Conservation (phyloP, 2,329 filamentous ascomycete species). For the Pseudocercospora macadamiae region DNA sequence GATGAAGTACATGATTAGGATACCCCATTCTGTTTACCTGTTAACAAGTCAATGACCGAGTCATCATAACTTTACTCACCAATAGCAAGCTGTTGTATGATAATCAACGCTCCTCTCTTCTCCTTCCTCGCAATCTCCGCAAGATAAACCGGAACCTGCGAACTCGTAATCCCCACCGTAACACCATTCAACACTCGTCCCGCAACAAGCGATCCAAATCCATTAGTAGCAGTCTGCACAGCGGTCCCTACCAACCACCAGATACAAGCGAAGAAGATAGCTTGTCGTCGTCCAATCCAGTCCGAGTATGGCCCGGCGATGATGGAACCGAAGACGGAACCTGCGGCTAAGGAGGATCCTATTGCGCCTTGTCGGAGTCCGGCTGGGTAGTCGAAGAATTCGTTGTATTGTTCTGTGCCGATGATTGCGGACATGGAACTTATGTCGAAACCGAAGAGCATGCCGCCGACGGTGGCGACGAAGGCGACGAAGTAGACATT, state of each 20-base stretch:
- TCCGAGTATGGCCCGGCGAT: constrained; percentile 53
- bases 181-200: constrained; percentile 48
- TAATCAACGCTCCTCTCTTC: constrained; percentile 47
- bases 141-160: constrained; percentile 51
- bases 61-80: too few species aligned
- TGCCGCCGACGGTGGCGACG: constrained; percentile 57
- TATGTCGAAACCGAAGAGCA: constrained; percentile 57
- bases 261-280: constrained; percentile 51
- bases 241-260: constrained; percentile 54
- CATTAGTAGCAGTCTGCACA: constrained; percentile 44
- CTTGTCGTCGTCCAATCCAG: constrained; percentile 50
- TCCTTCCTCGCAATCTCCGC: constrained; percentile 49
- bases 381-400: constrained; percentile 56
- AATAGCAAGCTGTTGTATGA: constrained; percentile 51
- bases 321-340: constrained; percentile 52
- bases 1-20: constrained; percentile 54
- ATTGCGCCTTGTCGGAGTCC: constrained; percentile 55
- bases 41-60: too few species aligned
- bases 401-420: constrained; percentile 47
- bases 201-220: constrained; percentile 48
- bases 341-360: constrained; percentile 53
- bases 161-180: constrained; percentile 47
- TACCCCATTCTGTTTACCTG: constrained; percentile 45
- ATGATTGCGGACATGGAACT: constrained; percentile 19
- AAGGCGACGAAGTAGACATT: constrained; percentile 58